Evolutionary conservation across 2,329 filamentous ascomycete genomes (phyloP), one percentile per base, ranked within the genome.

Genomic region (Colletotrichum higginsianum): DNA sequence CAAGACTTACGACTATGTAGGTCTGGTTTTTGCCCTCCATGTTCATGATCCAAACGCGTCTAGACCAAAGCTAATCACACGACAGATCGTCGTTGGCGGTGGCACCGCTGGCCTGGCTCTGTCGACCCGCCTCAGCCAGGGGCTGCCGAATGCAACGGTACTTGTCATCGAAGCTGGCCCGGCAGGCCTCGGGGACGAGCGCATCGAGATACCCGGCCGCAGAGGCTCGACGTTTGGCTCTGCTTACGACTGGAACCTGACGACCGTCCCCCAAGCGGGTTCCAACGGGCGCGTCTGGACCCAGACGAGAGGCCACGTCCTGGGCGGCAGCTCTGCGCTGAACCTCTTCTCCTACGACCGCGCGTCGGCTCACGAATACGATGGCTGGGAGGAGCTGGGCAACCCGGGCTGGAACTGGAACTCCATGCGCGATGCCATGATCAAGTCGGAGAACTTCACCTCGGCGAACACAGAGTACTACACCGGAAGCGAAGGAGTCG

Each of bases 261-360:
- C 82, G 4, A 84, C 85, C 0, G 76, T 80, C 9, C 77, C 83
- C 0, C 85, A 86, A 62, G 61, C 77, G 1, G 74, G 76, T n/a
- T 80, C 86, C 5, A 80, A 82, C 18, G 79, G 80, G 16, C 81
- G 84, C 1, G 74, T 79, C 3, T 82, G 86, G 15, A 68, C 76
- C 4, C 83, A 86, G 55, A 83, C 83, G 30, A 81, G 86, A 7
- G 86, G 85, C 44, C 85, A 85, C 61, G 83, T 86, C 0, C 79
- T 89, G 0, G 86, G 86, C 6, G 87, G 86, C 12, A 84, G 82
- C 16, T 84, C 79, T 12, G 81, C 84, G 5, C 74, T 87, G 66
- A 87, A 87, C 74, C 84, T 85, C 52, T 78, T 84, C 60, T 79
- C 78, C 67, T 83, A 82, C 53, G 80, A 83, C 67, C 77, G 82